Conservation (phyloP, 169 alveolate species). For the Plasmodium coatneyi region DNA sequence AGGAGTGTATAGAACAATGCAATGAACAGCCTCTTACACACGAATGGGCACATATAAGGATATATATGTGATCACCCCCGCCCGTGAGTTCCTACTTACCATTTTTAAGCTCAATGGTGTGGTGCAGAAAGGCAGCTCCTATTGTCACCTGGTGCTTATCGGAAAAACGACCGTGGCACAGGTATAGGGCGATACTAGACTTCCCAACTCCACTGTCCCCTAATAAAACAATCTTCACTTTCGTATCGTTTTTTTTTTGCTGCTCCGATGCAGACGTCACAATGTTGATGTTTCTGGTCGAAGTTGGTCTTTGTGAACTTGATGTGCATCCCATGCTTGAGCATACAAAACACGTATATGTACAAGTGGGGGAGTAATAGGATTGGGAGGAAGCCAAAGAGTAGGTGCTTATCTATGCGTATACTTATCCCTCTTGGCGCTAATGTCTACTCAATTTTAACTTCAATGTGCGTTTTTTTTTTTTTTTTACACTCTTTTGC, state of each 20-base stretch:
- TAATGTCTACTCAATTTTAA: background rate
- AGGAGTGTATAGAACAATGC: background rate
- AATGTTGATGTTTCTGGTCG: constrained; percentile 46
- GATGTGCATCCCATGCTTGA: constrained; percentile 75
- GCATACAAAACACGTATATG: constrained; percentile 1
- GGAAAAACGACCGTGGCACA: constrained; percentile 90
- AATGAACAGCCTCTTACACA: constrained; percentile 49
- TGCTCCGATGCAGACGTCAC: constrained; percentile 8
- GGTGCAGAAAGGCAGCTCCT: constrained; percentile 92
- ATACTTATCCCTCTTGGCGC: background rate
- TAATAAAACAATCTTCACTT: constrained; percentile 88
- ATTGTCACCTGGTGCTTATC: constrained; percentile 91
- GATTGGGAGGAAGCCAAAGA: background rate
- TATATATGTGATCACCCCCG: background rate
- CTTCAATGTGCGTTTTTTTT: background rate
- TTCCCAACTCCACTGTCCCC: constrained; percentile 94
- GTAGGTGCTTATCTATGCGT: background rate
- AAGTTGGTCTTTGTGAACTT: constrained; percentile 28
- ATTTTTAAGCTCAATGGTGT: constrained; percentile 81
- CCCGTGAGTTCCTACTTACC: constrained; percentile 35
- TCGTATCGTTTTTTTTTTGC: constrained; percentile 61
- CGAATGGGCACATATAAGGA: constrained; percentile 19
- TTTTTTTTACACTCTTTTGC: background rate
- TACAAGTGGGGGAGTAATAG: background rate
- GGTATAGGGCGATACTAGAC: constrained; percentile 89